Conservation (phyloP, 352 stramenopile species). For the Phytopythium ostracodes region DNA sequence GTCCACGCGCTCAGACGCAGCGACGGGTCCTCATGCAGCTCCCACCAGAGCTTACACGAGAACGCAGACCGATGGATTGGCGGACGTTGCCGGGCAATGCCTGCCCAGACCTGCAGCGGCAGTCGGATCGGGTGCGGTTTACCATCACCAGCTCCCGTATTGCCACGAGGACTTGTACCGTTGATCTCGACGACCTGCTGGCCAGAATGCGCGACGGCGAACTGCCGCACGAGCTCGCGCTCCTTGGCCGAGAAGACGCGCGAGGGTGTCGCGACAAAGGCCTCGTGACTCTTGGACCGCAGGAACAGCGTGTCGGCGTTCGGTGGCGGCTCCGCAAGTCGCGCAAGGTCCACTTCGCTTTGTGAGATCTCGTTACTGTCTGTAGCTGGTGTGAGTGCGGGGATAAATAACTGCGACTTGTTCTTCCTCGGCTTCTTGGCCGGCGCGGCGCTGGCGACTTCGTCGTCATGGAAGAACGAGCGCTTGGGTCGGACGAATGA, state of each 20-base stretch:
- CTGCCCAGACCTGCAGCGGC: conserved; percentile 49
- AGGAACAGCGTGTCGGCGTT: conserved; percentile 56
- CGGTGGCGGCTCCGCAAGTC: conserved; percentile 29
- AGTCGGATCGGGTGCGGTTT: conserved; percentile 11
- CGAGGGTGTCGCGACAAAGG: conserved; percentile 40
- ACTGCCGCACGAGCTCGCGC: conserved; percentile 44
- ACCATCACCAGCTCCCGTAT: not conserved
- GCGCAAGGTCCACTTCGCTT: not conserved
- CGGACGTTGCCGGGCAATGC: conserved; percentile 24
- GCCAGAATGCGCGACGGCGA: conserved; percentile 17
- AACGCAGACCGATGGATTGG: conserved; percentile 60
- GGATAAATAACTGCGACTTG: not conserved
- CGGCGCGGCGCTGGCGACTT: conserved; percentile 8
- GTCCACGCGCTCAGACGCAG: conserved; percentile 52
- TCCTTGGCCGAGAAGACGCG: conserved; percentile 59
- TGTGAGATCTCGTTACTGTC: not conserved
- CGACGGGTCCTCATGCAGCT: conserved; percentile 57
- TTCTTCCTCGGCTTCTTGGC: conserved; percentile 13
- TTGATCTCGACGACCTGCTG: not conserved
- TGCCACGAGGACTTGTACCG: not conserved
- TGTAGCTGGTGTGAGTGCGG: not conserved
- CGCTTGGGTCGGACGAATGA: conserved; percentile 53
- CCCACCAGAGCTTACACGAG: conserved; percentile 69
- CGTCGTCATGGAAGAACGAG: conserved; percentile 65
- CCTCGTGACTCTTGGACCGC: conserved; percentile 49